Evolutionary conservation across 257 asterid genomes (phyloP), one percentile per base, ranked within the genome.

Genomic region (Sherardia arvensis): DNA sequence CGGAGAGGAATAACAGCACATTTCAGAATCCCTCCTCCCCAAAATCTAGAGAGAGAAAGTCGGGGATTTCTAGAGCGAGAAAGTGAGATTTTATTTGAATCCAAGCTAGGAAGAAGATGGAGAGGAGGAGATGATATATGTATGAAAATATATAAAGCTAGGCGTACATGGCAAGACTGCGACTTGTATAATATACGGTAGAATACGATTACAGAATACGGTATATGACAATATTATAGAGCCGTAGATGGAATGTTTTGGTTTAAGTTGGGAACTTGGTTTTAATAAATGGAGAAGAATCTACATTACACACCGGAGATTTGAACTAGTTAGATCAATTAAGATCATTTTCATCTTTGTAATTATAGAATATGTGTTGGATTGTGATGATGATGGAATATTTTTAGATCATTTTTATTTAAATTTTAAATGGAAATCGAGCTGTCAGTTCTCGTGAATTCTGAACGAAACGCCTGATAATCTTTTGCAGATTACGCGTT

Each of bases 81-180:
- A 27, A 22, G 65, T 60, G 65, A 28, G 65, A 21, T 60, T 57
- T 27, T 57, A 29, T 57, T 57, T 57, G 62, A 57, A 57, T 57
- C 62, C 23, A 18, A 57, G 61, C 8, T 18, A 27, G 61, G n/a
- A 15, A 56, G 61, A 56, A 29, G 60, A 27, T 26, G 61, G 17
- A 54, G 60, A 10, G 4, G 60, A 17, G 5, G 61, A 29, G 32
- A 33, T 15, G 14, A 23, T 29, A 29, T 43, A 43, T 43, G 49
- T 43, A 43, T 43, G 49, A 43, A 56, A 23, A 15, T 26, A 56
- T 55, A 10, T 27, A 15, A 25, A 57, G 40, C 4, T 10, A 57
- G 62, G 62, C 28, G 78, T 75, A 73, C 73, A 79, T 68, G 80
- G 76, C 82, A 81, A 82, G 88, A 79, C 59, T 76, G 81, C 59